These are phyloP conservation scores for Cucurbita pepo DNA, from an alignment of 306 rosid species.

Conservation along the genomic window DNA sequence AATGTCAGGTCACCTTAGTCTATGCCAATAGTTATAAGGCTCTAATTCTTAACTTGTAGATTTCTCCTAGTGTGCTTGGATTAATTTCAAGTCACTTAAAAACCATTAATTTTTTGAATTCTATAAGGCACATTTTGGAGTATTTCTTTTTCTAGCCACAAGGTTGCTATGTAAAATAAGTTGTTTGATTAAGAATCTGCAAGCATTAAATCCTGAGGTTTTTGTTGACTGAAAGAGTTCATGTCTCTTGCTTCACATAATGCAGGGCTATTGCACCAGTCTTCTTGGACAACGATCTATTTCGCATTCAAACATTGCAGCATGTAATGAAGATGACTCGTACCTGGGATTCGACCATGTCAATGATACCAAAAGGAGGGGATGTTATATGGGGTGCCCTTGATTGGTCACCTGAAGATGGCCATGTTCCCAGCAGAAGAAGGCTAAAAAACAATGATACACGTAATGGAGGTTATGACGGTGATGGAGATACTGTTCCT, in stretches of 20 bases:
- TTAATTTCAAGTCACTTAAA: not conserved
- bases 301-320: conserved; percentile 70
- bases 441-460: conserved; percentile 20
- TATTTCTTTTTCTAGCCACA: not conserved
- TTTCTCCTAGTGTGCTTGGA: not conserved
- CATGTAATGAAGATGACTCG: conserved; percentile 76
- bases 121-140: not conserved
- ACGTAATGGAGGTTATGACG: conserved; percentile 14
- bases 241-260: not conserved
- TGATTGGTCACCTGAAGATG: conserved; percentile 85
- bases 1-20: not conserved
- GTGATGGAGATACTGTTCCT: conserved; percentile 6
- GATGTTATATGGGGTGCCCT: conserved; percentile 74
- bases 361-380: conserved; percentile 87
- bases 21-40: not conserved
- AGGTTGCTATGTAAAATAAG: not conserved
- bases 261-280: conserved; percentile 71
- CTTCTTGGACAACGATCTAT: conserved; percentile 60
- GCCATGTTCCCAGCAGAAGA: conserved; percentile 21
- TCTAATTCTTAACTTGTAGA: not conserved
- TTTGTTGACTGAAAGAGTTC: not conserved
- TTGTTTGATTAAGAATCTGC: not conserved
- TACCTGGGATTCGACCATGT: conserved; percentile 84
- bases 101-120: not conserved
- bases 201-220: not conserved